phyloP scores from a whole-genome alignment of 2,329 filamentous ascomycete species.

The Rhynchosporium agropyri region DNA sequence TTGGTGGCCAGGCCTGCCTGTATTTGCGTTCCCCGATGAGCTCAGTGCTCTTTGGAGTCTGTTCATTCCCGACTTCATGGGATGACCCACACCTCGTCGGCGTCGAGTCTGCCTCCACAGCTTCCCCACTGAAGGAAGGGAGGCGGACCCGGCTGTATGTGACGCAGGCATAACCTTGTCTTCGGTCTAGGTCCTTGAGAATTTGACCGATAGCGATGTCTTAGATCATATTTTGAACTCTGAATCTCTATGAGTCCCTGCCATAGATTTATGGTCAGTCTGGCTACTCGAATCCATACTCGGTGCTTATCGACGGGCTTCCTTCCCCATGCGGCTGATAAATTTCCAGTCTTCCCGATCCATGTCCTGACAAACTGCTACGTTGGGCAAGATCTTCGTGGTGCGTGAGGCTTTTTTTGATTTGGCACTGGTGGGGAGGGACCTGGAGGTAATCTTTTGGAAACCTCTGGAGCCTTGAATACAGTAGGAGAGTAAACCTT shows the following conservation, averaged over 20 bases:
- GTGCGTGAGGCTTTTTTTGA: slow-evolving; percentile 8
- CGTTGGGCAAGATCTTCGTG: background rate
- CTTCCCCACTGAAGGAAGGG: slow-evolving; percentile 14
- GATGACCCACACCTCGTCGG: slow-evolving; percentile 11
- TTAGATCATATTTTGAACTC: background rate
- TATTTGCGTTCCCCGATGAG: slow-evolving; percentile 3
- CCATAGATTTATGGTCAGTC: background rate
- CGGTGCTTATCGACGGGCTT: background rate
- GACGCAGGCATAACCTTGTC: slow-evolving; percentile 14
- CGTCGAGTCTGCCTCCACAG: background rate
- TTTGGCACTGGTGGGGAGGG: too few species aligned
- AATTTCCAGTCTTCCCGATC: background rate
- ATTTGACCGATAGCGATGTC: slow-evolving; percentile 5
- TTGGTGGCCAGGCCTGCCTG: background rate
- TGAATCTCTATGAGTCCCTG: background rate
- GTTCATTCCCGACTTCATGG: slow-evolving; percentile 13
- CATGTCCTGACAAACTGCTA: background rate
- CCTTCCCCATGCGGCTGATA: background rate
- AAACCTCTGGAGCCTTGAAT: slow-evolving; percentile 13
- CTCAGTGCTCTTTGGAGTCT: slow-evolving; percentile 1
- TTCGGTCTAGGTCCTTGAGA: slow-evolving; percentile 3
- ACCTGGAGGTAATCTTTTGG: background rate
- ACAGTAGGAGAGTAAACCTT: background rate
- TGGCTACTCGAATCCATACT: background rate
- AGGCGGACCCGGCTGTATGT: background rate